Base-by-base conservation (phyloP, 768 basidiomycete species). In the Trametes villosa region DNA sequence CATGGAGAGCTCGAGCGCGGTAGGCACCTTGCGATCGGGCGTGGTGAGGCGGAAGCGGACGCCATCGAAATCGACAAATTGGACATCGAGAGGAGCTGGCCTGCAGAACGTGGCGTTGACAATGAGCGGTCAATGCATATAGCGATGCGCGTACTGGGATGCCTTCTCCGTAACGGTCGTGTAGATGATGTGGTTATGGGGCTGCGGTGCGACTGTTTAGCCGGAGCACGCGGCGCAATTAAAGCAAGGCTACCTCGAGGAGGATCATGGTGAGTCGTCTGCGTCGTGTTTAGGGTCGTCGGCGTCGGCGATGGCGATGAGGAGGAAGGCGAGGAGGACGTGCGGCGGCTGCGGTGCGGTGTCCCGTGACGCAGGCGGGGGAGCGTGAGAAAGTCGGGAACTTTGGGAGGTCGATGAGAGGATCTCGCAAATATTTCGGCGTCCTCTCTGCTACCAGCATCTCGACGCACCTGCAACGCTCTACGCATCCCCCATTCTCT, bases 21-120 rank as follows among this genome's bases (percentile, higher is more conserved):
- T 66, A n/a, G 81, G 71, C 0, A 90, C 88, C 80, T 96, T 93
- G 71, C 89, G 86, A 24, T 91, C 86, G 3, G 91, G 91, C 0
- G 95, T 95, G 15, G 92, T 92, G 47, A 98, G 77, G 74, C 91
- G 96, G 77, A 98, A 99, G 44, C 94, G 86, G 54, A 98, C 95
- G 49, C 94, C 91, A 72, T 99, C 97, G 67, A 94, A 99, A 77
- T 99, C 97, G 53, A 98, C 97, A 68, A 99, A 99, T 58, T 92
- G 86, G 57, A 98, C 90, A 78, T 99, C 97, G 61, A 98, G 81
- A 30, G 91, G 87, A 7, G 91, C 86, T 15, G 96, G 94, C 74
- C 96, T 99, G 53, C 1, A 9, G 30, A 65, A 48, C 44, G 17
- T 41, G 17, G 47, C 56, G 26, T 42, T 30, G 51, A 27, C 20